A percentile compares a stretch with the other conserved stretches of the same genome.
phyloP scores from a whole-genome alignment of 2,329 filamentous ascomycete genomes.

The Cordyceps fumosorosea region DNA sequence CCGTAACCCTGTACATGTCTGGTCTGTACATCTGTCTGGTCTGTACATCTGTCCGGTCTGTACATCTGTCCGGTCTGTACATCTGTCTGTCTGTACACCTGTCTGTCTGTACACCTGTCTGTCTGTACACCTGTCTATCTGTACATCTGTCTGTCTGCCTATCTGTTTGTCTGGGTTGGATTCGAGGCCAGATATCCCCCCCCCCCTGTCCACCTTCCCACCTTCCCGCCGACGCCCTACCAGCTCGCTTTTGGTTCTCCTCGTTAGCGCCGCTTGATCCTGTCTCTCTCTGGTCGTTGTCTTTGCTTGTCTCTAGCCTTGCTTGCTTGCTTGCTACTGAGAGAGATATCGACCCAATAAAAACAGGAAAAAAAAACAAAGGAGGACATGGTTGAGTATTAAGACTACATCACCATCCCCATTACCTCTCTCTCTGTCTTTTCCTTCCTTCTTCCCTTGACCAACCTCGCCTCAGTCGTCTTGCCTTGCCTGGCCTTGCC shows the following conservation, averaged over 20 bases:
- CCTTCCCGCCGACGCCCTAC: not conserved
- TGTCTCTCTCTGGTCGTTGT: not conserved
- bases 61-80: not conserved
- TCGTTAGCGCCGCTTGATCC: not conserved
- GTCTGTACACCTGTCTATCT: too few species aligned
- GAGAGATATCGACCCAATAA: conserved; percentile 6
- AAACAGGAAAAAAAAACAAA: not conserved
- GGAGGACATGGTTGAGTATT: not conserved
- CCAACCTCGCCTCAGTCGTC: not conserved
- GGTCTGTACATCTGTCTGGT: too few species aligned
- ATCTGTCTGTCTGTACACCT: too few species aligned
- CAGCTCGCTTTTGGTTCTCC: conserved; percentile 2
- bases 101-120: too few species aligned
- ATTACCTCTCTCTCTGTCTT: not conserved
- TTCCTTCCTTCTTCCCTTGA: not conserved
- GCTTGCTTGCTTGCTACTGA: not conserved
- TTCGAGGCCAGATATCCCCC: not conserved
- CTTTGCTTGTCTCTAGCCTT: not conserved
- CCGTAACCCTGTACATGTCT: too few species aligned
- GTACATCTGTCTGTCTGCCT: not conserved
- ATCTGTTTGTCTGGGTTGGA: not conserved
- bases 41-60: not conserved
- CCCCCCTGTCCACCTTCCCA: not conserved
- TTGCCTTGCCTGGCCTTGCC: not conserved
- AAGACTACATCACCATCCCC: not conserved